A percentile compares a stretch with the other conserved stretches of the same genome.
These are phyloP conservation scores for Draba incana DNA, from an alignment of 345 rosid species.

Conservation along the genomic window DNA sequence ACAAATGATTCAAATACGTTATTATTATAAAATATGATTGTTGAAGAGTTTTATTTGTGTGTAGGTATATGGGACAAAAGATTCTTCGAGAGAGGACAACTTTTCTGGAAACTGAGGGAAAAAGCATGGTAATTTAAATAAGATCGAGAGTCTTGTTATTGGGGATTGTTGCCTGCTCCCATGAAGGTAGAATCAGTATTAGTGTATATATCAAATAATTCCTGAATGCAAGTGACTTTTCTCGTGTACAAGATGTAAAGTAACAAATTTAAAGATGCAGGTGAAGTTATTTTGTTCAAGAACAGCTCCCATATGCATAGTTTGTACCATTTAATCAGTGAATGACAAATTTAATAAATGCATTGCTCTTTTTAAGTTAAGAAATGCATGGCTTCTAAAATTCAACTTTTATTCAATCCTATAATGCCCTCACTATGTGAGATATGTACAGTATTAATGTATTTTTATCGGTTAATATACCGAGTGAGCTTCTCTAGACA, in stretches of 20 bases:
- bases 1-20: not conserved
- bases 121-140: constrained; percentile 6
- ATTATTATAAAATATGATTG: not conserved
- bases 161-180: not conserved
- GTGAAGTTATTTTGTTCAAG: constrained; percentile 3
- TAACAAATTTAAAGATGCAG: not conserved
- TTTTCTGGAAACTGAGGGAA: constrained; percentile 6
- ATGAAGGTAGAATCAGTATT: not conserved
- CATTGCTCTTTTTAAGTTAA: not conserved
- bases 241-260: not conserved
- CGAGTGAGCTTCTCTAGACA: no score
- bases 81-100: constrained; percentile 44
- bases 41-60: constrained; percentile 16
- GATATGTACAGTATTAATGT: no score
- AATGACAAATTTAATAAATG: constrained; percentile 12
- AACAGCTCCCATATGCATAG: constrained; percentile 24
- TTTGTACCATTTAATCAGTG: constrained; percentile 17
- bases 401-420: not conserved
- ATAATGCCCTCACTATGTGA: not conserved
- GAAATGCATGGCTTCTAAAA: not conserved
- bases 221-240: not conserved
- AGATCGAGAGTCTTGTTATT: not conserved
- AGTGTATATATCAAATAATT: not conserved
- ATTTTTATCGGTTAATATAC: no score
- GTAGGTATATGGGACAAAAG: constrained; percentile 54